phyloP scores from a whole-genome alignment of 2,329 filamentous ascomycete genomes.

The Aspergillus proliferans region DNA sequence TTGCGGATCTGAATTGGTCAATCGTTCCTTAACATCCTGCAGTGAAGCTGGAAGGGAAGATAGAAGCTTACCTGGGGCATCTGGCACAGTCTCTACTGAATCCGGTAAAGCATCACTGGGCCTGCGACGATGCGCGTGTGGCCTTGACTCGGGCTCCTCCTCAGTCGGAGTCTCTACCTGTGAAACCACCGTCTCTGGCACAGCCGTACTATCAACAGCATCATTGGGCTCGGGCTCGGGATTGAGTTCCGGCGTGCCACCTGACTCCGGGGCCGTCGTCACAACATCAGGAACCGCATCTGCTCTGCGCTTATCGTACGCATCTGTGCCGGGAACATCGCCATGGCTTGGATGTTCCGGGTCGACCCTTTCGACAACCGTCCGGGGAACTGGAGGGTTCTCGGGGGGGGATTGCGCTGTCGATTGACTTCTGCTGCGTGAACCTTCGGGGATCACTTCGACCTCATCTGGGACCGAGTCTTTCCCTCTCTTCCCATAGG shows the following conservation, averaged over 20 bases:
- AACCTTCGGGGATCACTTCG: slow-evolving; percentile 49
- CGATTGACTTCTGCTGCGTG: slow-evolving; percentile 36
- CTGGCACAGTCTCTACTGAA: slow-evolving; percentile 35
- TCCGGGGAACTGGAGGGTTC: slow-evolving; percentile 51
- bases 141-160: slow-evolving; percentile 27
- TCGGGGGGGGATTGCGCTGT: slow-evolving; percentile 39
- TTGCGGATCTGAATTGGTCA: slow-evolving; percentile 58
- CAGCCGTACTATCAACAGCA: slow-evolving; percentile 10
- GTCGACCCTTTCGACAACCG: slow-evolving; percentile 58
- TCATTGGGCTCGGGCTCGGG: slow-evolving; percentile 16
- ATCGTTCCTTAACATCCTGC: slow-evolving; percentile 45
- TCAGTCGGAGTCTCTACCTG: slow-evolving; percentile 36
- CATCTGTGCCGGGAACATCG: slow-evolving; percentile 56
- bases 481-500: slow-evolving; percentile 52
- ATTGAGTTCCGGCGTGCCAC: slow-evolving; percentile 17
- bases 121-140: slow-evolving; percentile 34
- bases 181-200: slow-evolving; percentile 43
- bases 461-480: slow-evolving; percentile 61
- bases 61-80: slow-evolving; percentile 52
- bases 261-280: slow-evolving; percentile 41
- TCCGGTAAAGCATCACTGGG: slow-evolving; percentile 41
- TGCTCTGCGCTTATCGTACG: slow-evolving; percentile 50
- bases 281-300: slow-evolving; percentile 57
- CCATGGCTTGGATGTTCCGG: slow-evolving; percentile 51
- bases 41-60: slow-evolving; percentile 23